Percentiles rank a stretch among this genome's conserved stretches.
These are phyloP conservation scores for Boletus reticulatus DNA, from an alignment of 768 basidiomycete genomes.

Conservation along the genomic window DNA sequence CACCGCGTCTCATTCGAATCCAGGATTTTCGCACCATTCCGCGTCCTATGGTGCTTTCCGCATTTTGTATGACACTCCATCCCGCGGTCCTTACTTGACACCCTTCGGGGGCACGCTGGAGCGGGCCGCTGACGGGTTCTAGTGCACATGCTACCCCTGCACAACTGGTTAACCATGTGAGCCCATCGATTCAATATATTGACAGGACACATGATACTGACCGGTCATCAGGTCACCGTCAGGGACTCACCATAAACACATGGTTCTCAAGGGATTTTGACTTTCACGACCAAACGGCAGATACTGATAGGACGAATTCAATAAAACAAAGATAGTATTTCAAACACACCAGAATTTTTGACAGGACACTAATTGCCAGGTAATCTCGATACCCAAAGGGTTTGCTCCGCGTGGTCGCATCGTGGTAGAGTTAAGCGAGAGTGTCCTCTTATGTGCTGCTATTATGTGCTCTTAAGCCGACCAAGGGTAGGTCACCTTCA, in stretches of 20 bases:
- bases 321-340: neutral
- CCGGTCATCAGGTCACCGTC: neutral
- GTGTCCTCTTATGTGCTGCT: neutral
- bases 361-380: neutral
- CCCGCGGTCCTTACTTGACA: neutral
- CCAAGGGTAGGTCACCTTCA: neutral
- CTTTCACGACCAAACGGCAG: neutral
- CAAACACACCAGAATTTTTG: neutral
- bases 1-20: neutral
- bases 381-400: neutral
- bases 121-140: neutral
- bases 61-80: neutral
- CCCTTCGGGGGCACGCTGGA: neutral
- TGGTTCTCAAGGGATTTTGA: neutral
- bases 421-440: neutral
- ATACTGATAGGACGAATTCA: neutral
- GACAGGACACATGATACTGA: conserved; percentile 2
- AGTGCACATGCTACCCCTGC: neutral
- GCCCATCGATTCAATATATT: neutral
- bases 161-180: neutral
- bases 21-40: conserved; percentile 2
- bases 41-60: conserved; percentile 2
- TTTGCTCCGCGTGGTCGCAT: neutral
- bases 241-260: conserved; percentile 1
- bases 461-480: neutral